Evolutionary conservation across 805 yeast genomes (phyloP).

Genomic region (Metschnikowia bowlesiae): DNA sequence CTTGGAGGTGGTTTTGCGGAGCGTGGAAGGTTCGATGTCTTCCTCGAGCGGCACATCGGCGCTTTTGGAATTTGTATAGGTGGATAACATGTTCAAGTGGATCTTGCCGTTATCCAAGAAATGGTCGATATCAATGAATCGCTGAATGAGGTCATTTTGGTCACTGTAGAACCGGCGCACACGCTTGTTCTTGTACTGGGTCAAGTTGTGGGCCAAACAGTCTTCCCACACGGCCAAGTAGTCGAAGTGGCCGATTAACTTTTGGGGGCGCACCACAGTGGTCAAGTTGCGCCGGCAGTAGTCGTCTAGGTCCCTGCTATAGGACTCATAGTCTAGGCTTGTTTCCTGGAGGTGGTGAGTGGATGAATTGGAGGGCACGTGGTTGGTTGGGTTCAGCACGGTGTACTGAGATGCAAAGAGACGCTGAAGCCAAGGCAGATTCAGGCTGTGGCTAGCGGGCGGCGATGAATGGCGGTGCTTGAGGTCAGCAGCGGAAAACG

Average conservation of each 20-base stretch:
- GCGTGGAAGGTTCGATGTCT: slow-evolving; percentile 4
- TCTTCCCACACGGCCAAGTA: slow-evolving; percentile 31
- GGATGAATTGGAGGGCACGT: slow-evolving; percentile 8
- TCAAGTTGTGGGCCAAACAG: slow-evolving; percentile 14
- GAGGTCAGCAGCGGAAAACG: slow-evolving; percentile 16
- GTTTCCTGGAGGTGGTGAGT: slow-evolving; percentile 5
- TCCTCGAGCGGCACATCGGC: slow-evolving; percentile 14
- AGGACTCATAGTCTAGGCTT: slow-evolving; percentile 4
- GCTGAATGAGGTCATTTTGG: slow-evolving; percentile 58
- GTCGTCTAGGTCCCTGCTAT: slow-evolving; percentile 19
- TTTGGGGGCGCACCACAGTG: slow-evolving; percentile 27
- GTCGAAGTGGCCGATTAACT: slow-evolving; percentile 31
- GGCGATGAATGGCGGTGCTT: slow-evolving; percentile 1
- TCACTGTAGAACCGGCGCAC: slow-evolving; percentile 45
- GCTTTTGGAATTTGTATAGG: slow-evolving; percentile 37
- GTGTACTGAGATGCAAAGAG: slow-evolving; percentile 26
- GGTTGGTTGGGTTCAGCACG: slow-evolving; percentile 26
- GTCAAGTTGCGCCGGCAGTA: slow-evolving; percentile 21
- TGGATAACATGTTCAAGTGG: slow-evolving; percentile 58
- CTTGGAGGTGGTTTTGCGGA: slow-evolving; percentile 19
- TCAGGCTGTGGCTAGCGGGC: not conserved
- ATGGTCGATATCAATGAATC: slow-evolving; percentile 57
- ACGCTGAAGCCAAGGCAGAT: slow-evolving; percentile 25
- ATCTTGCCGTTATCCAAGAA: slow-evolving; percentile 64
- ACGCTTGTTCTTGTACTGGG: slow-evolving; percentile 19